Conservation (phyloP, 306 rosid species). For the Dalbergia cultrata region DNA sequence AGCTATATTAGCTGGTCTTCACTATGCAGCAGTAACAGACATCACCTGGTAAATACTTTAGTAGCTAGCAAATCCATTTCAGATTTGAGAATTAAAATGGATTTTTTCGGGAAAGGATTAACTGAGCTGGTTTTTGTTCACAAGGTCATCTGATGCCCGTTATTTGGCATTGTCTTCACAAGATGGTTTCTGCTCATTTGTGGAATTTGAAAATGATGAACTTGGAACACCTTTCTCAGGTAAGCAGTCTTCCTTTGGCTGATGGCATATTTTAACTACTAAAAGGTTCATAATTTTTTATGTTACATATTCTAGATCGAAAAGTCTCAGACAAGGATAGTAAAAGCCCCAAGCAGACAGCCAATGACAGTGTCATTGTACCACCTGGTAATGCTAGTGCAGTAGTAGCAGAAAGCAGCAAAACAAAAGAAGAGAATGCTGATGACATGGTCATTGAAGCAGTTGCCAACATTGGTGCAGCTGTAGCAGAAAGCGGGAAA, state of each 20-base stretch:
- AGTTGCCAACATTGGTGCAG: conserved; percentile 20
- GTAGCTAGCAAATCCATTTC: conserved; percentile 36
- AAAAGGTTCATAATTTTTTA: conserved; percentile 10
- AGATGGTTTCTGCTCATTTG: conserved; percentile 90
- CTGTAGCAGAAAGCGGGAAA: conserved; percentile 18
- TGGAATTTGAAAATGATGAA: conserved; percentile 85
- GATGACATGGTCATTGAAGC: conserved; percentile 47
- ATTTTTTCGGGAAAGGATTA: conserved; percentile 30
- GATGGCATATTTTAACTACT: conserved; percentile 7
- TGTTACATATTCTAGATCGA: conserved; percentile 52
- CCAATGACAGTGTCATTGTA: conserved; percentile 39
- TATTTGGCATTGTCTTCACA: conserved; percentile 91
- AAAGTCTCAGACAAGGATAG: conserved; percentile 43
- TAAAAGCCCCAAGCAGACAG: conserved; percentile 44
- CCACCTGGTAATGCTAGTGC: conserved; percentile 27
- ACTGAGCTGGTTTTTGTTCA: conserved; percentile 46
- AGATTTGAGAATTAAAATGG: conserved; percentile 33
- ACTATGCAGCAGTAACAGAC: conserved; percentile 94
- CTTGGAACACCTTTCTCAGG: conserved; percentile 81
- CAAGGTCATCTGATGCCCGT: conserved; percentile 86
- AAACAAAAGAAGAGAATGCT: conserved; percentile 46
- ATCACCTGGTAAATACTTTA: conserved; percentile 72
- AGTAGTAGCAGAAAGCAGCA: conserved; percentile 30
- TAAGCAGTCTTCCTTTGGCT: conserved; percentile 39
- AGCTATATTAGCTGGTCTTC: conserved; percentile 86